phyloP scores from a whole-genome alignment of 108 stramenopile species.

The Cyclostephanos tholiformis region DNA sequence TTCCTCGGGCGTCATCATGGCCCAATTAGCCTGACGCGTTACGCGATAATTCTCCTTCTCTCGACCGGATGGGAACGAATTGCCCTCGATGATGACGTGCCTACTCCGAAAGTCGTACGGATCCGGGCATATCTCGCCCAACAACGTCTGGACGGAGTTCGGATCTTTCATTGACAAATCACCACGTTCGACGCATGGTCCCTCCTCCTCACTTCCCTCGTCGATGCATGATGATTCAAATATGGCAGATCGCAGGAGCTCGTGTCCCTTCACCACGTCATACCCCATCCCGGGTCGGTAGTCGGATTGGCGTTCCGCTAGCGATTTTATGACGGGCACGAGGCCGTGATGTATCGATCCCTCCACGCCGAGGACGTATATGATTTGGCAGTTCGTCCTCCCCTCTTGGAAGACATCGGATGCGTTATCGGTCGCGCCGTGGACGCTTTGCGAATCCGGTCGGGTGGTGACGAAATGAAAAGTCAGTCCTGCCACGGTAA shows the following conservation, averaged over 20 bases:
- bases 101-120: neutral
- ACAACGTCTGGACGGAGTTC: neutral
- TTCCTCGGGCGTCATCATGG: slow-evolving; percentile 10
- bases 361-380: slow-evolving; percentile 40
- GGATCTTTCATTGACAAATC: neutral
- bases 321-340: slow-evolving; percentile 28
- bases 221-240: neutral
- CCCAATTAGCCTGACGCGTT: slow-evolving; percentile 6
- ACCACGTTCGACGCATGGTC: neutral
- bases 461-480: too few species aligned
- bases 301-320: slow-evolving; percentile 8
- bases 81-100: slow-evolving; percentile 17
- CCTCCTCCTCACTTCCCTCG: too few species aligned
- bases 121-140: neutral
- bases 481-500: too few species aligned
- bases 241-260: neutral
- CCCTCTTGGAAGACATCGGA: neutral
- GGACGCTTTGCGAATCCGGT: too few species aligned
- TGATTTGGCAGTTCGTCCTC: slow-evolving; percentile 30
- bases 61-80: slow-evolving; percentile 18
- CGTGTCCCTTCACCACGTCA: slow-evolving; percentile 3
- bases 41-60: neutral
- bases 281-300: neutral
- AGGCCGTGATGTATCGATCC: slow-evolving; percentile 38
- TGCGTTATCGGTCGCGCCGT: too few species aligned